Percentiles rank a stretch among this genome's conserved stretches.
phyloP scores from a whole-genome alignment of 768 basidiomycete genomes.

The Rhodotorula babjevae region DNA sequence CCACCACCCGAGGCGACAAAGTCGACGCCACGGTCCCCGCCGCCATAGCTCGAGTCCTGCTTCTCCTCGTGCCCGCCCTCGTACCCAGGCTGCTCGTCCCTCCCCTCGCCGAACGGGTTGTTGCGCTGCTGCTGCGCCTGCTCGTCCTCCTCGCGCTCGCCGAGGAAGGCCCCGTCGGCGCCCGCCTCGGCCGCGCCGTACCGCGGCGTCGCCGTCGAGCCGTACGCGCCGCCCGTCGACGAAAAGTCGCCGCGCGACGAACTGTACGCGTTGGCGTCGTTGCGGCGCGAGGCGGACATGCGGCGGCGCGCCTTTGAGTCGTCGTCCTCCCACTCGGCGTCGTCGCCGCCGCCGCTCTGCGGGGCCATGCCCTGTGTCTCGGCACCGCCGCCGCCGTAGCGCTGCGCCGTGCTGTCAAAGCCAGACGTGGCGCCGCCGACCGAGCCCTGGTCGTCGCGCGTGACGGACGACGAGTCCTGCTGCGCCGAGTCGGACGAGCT shows the following conservation, averaged over 20 bases:
- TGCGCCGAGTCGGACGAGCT: too few relatives aligned
- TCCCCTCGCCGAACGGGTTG: background rate
- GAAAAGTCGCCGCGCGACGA: background rate
- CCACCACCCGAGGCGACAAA: background rate
- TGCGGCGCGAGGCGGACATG: background rate
- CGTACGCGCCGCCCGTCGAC: background rate
- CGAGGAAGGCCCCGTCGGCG: background rate
- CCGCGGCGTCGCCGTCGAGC: background rate
- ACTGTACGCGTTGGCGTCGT: background rate
- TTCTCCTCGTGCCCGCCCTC: background rate
- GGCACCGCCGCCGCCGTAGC: too few relatives aligned
- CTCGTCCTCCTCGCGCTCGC: background rate
- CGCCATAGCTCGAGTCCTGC: background rate
- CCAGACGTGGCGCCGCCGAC: background rate
- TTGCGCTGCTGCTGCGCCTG: background rate
- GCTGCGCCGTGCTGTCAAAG: too few relatives aligned
- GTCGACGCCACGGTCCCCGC: background rate
- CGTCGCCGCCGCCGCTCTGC: background rate
- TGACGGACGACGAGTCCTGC: too few relatives aligned
- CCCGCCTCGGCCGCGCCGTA: background rate
- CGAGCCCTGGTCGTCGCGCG: background rate
- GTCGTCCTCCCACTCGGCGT: background rate
- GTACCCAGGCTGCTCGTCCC: background rate
- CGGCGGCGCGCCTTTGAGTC: background rate
- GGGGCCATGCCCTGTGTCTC: too few relatives aligned